These are phyloP conservation scores for Lizonia empirigonia DNA, from an alignment of 2,329 filamentous ascomycete genomes.

Conservation along the genomic window DNA sequence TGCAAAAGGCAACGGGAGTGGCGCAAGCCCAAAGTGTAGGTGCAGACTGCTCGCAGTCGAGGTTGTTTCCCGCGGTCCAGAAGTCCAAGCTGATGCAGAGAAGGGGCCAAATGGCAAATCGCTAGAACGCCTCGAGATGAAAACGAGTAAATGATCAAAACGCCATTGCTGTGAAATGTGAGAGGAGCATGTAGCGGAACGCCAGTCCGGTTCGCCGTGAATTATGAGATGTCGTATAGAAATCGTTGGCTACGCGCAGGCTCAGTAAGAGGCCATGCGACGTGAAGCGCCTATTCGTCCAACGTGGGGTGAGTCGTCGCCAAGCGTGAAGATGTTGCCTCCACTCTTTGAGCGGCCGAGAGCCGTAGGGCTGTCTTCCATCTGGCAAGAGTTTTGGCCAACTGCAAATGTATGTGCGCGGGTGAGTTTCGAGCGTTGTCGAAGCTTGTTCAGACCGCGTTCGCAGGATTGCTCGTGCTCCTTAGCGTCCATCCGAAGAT, in stretches of 20 bases:
- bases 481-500: constrained; percentile 94
- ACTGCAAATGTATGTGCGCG: constrained; percentile 96
- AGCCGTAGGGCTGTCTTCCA: constrained; percentile 67
- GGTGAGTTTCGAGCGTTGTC: constrained; percentile 82
- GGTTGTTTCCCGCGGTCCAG: constrained; percentile 28
- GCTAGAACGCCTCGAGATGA: constrained; percentile 44
- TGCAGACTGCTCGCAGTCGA: constrained; percentile 26
- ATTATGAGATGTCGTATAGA: constrained; percentile 40
- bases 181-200: constrained; percentile 45
- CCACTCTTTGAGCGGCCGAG: constrained; percentile 42
- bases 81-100: constrained; percentile 34
- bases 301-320: constrained; percentile 38
- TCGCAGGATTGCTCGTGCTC: constrained; percentile 93
- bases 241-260: constrained; percentile 31
- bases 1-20: constrained; percentile 35
- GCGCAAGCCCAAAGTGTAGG: constrained; percentile 25
- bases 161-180: constrained; percentile 42
- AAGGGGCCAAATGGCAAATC: constrained; percentile 37
- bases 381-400: constrained; percentile 68
- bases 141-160: constrained; percentile 36
- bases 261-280: constrained; percentile 49
- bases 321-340: constrained; percentile 38
- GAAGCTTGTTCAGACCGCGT: constrained; percentile 90
- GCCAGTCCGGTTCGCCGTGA: constrained; percentile 46
- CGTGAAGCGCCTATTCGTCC: constrained; percentile 43